Conservation (phyloP, 306 rosid species). For the Inga oerstediana region DNA sequence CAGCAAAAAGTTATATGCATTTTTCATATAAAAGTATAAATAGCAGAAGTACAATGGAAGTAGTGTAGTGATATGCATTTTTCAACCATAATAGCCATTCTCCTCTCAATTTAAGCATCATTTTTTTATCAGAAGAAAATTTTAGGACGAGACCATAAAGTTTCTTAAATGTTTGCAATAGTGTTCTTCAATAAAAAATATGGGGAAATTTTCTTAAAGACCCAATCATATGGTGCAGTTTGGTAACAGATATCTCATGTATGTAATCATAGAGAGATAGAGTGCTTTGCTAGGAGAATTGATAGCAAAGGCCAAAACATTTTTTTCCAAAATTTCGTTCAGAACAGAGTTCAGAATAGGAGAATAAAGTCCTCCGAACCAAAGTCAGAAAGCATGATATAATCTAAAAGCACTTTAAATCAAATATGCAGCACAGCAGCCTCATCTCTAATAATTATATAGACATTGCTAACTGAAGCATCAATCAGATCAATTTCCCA, state of each 20-base stretch:
- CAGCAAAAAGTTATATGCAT: neutral
- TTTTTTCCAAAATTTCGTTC: neutral
- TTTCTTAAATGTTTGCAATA: too few relatives aligned
- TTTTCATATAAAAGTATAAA: neutral
- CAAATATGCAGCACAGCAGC: too few relatives aligned
- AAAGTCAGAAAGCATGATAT: neutral
- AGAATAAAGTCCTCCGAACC: neutral
- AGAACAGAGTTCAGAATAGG: neutral
- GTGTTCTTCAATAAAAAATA: too few relatives aligned
- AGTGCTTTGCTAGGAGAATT: neutral
- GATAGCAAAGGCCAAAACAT: neutral
- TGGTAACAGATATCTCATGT: neutral
- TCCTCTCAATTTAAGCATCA: constrained; percentile 1
- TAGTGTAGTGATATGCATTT: too few relatives aligned
- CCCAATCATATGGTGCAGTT: neutral
- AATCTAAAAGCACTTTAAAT: too few relatives aligned
- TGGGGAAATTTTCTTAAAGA: neutral
- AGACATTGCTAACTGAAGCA: too few relatives aligned
- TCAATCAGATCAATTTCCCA: too few relatives aligned
- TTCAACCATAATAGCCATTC: neutral
- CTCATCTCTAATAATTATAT: too few relatives aligned
- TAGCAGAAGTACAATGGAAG: neutral
- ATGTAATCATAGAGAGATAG: too few relatives aligned
- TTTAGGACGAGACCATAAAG: too few relatives aligned
- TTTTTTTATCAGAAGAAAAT: too few relatives aligned